These are phyloP conservation scores for Primulina huaijiensis DNA, from an alignment of 257 asterid species.

Conservation along the genomic window DNA sequence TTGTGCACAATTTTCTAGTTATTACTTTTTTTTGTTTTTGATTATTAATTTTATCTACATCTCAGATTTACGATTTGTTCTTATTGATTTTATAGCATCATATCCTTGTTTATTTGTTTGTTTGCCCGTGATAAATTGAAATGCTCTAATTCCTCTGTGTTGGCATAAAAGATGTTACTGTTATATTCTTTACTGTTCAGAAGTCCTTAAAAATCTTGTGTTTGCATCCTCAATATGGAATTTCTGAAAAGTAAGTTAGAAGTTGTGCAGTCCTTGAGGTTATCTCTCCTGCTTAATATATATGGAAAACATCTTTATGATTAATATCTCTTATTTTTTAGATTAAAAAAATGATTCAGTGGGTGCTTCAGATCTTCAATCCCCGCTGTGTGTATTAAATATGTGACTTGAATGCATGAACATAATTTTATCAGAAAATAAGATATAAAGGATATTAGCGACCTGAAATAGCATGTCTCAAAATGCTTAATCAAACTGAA, in stretches of 20 bases:
- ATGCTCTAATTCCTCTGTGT: conserved; percentile 7
- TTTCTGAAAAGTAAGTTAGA: not conserved
- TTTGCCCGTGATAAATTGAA: not conserved
- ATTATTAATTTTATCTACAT: not conserved
- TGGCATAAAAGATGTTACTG: not conserved
- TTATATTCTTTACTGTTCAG: not conserved
- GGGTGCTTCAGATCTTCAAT: conserved; percentile 4
- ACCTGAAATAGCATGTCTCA: not conserved
- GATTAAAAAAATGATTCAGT: not conserved
- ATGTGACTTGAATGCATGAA: not conserved
- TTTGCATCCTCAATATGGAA: too few species aligned
- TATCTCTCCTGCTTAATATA: not conserved
- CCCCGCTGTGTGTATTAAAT: not conserved
- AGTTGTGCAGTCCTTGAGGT: not conserved
- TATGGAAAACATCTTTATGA: not conserved
- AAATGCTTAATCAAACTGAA: not conserved
- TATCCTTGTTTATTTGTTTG: conserved; percentile 8
- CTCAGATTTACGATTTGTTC: not conserved
- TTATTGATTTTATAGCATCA: not conserved
- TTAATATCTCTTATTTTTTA: not conserved
- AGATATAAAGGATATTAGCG: not conserved
- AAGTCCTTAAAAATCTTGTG: not conserved
- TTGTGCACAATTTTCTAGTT: conserved; percentile 6
- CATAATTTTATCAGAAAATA: not conserved
- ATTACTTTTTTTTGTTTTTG: not conserved